These are phyloP conservation scores for Iberis pinnata DNA, from an alignment of 345 rosid species.

Conservation along the genomic window DNA sequence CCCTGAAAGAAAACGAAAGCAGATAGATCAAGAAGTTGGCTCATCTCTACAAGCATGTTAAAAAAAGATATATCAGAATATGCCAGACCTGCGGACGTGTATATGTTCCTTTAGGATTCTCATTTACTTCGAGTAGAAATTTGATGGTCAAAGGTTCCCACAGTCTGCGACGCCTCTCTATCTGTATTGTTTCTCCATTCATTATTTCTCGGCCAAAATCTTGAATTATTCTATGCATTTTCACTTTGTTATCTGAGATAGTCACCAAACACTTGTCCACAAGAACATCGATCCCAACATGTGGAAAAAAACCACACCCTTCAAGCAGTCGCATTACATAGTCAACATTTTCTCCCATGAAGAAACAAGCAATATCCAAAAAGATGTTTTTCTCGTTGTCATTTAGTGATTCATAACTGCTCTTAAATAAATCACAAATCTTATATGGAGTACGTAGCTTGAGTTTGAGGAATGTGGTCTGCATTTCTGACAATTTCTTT, in stretches of 20 bases:
- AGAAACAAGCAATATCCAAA: constrained; percentile 25
- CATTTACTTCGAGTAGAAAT: constrained; percentile 21
- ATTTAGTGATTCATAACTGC: constrained; percentile 13
- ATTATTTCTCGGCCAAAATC: constrained; percentile 27
- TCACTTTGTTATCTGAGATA: constrained; percentile 4
- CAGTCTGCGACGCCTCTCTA: constrained; percentile 10
- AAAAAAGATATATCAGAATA: too few relatives aligned
- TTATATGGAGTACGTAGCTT: background rate
- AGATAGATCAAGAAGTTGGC: background rate
- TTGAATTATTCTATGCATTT: constrained; percentile 22
- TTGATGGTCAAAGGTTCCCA: constrained; percentile 12
- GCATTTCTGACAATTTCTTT: background rate
- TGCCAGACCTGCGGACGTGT: background rate
- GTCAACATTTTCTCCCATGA: constrained; percentile 2
- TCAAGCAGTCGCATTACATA: constrained; percentile 15
- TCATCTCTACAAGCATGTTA: too few relatives aligned
- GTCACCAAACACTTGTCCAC: constrained; percentile 21
- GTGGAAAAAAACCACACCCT: constrained; percentile 22
- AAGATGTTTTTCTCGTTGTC: constrained; percentile 11
- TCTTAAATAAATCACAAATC: background rate
- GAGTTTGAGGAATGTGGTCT: background rate
- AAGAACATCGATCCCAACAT: constrained; percentile 27
- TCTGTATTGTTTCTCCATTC: background rate
- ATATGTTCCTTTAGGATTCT: background rate
- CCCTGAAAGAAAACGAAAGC: constrained; percentile 13